Conservation (phyloP, 495 filamentous ascomycete genomes). For the Astrothelium macrocarpum region DNA sequence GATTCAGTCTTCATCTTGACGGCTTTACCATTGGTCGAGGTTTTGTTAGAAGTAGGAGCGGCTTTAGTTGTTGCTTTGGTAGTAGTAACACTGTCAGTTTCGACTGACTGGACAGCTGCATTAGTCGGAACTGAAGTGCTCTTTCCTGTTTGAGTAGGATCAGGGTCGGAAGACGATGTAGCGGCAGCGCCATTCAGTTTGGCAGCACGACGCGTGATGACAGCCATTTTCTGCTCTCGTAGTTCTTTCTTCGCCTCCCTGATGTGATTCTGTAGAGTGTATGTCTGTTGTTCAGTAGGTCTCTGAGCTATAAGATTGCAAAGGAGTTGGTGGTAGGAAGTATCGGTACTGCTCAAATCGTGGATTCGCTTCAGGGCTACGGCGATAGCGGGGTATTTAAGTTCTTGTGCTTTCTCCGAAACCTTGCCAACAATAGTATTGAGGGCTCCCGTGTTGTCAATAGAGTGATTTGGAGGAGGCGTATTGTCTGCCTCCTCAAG, state of each 20-base stretch:
- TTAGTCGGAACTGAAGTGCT: background rate
- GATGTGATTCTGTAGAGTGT: constrained; percentile 23
- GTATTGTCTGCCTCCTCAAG: no score
- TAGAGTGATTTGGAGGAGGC: background rate
- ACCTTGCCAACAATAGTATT: constrained; percentile 19
- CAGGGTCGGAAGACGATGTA: constrained; percentile 14
- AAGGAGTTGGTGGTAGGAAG: constrained; percentile 16
- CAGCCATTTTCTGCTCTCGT: constrained; percentile 11
- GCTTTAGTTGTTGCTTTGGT: background rate
- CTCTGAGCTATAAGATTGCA: constrained; percentile 23
- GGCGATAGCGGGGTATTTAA: constrained; percentile 20
- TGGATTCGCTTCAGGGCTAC: constrained; percentile 23
- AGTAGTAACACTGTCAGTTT: background rate
- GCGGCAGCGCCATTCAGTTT: constrained; percentile 10
- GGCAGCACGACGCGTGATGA: constrained; percentile 7
- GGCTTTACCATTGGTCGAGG: background rate
- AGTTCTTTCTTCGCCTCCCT: constrained; percentile 23
- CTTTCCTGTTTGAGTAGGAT: constrained; percentile 6
- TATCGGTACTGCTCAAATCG: constrained; percentile 16
- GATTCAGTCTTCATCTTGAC: background rate
- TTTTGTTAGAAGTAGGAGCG: background rate
- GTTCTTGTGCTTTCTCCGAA: constrained; percentile 16
- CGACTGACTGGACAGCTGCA: background rate
- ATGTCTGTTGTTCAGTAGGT: constrained; percentile 17
- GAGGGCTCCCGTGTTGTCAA: background rate